phyloP scores from a whole-genome alignment of 257 asterid genomes.

The Voacanga thouarsii region DNA sequence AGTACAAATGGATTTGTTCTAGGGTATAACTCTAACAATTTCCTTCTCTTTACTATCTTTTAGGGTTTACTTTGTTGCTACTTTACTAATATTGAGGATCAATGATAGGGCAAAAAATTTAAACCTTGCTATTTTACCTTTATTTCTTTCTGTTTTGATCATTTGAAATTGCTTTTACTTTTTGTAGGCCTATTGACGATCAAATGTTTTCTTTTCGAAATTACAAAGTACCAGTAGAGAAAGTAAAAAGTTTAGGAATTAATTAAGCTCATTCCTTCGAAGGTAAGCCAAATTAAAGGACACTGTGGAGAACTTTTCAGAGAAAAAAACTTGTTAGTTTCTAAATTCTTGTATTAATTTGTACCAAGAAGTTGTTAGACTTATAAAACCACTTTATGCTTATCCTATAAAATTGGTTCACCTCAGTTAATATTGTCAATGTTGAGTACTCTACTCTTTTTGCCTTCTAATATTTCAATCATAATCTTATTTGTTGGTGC shows the following conservation, averaged over 20 bases:
- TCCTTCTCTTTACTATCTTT: too few relatives aligned
- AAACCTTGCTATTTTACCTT: neutral
- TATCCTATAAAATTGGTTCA: too few relatives aligned
- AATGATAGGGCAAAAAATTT: too few relatives aligned
- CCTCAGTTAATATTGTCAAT: too few relatives aligned
- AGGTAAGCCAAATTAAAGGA: slow-evolving; percentile 45
- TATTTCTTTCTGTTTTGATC: neutral
- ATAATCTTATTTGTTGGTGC: too few relatives aligned
- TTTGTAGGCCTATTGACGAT: neutral
- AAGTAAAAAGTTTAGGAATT: slow-evolving; percentile 41
- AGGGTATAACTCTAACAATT: too few relatives aligned
- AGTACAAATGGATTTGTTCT: too few relatives aligned
- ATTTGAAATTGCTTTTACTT: neutral
- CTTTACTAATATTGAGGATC: too few relatives aligned
- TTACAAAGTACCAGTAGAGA: slow-evolving; percentile 36
- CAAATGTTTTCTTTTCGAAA: neutral
- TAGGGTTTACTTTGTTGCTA: too few relatives aligned
- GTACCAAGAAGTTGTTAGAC: neutral
- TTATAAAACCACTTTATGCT: too few relatives aligned
- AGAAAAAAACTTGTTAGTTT: slow-evolving; percentile 30
- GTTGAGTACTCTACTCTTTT: too few relatives aligned
- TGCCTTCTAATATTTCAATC: neutral
- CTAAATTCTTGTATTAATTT: neutral
- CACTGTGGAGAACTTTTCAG: slow-evolving; percentile 36
- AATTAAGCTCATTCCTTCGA: slow-evolving; percentile 36